phyloP scores from a whole-genome alignment of 1,284 basidiomycete species.

The Inonotus obliquus region DNA sequence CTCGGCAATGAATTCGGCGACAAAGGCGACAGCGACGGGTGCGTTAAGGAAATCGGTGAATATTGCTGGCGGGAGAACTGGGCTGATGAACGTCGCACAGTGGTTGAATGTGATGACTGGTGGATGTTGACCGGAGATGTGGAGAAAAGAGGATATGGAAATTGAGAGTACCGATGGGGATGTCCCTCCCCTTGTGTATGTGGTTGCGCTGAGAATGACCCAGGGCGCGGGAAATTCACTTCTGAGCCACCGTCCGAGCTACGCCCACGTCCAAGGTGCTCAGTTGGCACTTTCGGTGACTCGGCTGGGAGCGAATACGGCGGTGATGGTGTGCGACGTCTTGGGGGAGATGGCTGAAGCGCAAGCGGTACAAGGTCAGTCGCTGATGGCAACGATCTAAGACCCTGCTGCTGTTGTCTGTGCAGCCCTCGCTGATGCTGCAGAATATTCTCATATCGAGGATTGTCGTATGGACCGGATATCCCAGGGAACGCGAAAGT shows the following conservation, averaged over 20 bases:
- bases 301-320: constrained; percentile 14
- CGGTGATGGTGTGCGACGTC: constrained; percentile 12
- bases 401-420: not conserved
- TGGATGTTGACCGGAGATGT: constrained; percentile 1
- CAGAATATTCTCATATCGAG: not conserved
- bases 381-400: constrained; percentile 3
- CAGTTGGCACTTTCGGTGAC: constrained; percentile 7
- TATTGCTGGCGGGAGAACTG: constrained; percentile 12
- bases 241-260: constrained; percentile 5
- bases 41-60: constrained; percentile 14
- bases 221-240: constrained; percentile 12
- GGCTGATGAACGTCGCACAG: not conserved
- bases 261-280: constrained; percentile 9
- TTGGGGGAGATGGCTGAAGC: constrained; percentile 1
- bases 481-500: constrained; percentile 1
- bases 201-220: constrained; percentile 5
- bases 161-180: constrained; percentile 12
- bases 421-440: constrained; percentile 4
- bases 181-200: not conserved
- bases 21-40: constrained; percentile 16
- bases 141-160: not conserved
- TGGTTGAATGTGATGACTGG: constrained; percentile 6
- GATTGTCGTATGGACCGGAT: constrained; percentile 4
- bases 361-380: constrained; percentile 8
- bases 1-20: constrained; percentile 22